Percentiles rank a stretch among this genome's conserved stretches.
phyloP scores from a whole-genome alignment of 257 asterid genomes.

The Ilex asprella region DNA sequence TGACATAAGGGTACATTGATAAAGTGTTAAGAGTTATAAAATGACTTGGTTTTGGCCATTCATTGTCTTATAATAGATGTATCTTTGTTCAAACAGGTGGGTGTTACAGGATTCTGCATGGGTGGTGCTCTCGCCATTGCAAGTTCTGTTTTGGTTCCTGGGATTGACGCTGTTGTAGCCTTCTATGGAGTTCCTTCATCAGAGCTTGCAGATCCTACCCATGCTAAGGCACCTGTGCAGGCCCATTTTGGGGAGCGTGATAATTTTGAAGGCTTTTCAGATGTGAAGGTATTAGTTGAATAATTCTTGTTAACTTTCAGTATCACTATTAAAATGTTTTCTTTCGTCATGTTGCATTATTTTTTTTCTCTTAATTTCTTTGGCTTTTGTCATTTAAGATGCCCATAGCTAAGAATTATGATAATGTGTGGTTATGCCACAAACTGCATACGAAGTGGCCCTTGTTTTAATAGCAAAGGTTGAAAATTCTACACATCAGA shows the following conservation, averaged over 20 bases:
- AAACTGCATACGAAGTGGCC: too few relatives aligned
- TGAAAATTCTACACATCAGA: too few relatives aligned
- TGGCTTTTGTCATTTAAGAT: too few relatives aligned
- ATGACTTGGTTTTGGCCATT: not conserved
- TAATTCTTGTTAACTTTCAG: too few relatives aligned
- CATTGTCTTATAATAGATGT: not conserved
- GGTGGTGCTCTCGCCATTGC: constrained; percentile 98
- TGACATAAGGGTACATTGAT: too few relatives aligned
- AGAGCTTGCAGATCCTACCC: constrained; percentile 73
- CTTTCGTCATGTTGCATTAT: too few relatives aligned
- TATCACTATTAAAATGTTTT: too few relatives aligned
- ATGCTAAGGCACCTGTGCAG: constrained; percentile 90
- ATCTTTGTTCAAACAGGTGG: constrained; percentile 36
- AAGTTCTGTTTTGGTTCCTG: constrained; percentile 82
- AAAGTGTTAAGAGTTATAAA: too few relatives aligned
- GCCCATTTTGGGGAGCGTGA: constrained; percentile 97
- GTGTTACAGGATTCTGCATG: constrained; percentile 96
- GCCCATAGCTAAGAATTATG: too few relatives aligned
- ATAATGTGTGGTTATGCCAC: too few relatives aligned
- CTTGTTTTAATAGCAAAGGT: too few relatives aligned
- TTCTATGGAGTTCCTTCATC: constrained; percentile 95
- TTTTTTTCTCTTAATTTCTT: too few relatives aligned
- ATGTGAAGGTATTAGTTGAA: constrained; percentile 51
- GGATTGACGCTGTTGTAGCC: constrained; percentile 78
- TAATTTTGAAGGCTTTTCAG: constrained; percentile 72